Percentiles rank a stretch among this genome's conserved stretches.
Conservation (phyloP, 192 early-diverging fungal genomes). For the Coemansia sp. region DNA sequence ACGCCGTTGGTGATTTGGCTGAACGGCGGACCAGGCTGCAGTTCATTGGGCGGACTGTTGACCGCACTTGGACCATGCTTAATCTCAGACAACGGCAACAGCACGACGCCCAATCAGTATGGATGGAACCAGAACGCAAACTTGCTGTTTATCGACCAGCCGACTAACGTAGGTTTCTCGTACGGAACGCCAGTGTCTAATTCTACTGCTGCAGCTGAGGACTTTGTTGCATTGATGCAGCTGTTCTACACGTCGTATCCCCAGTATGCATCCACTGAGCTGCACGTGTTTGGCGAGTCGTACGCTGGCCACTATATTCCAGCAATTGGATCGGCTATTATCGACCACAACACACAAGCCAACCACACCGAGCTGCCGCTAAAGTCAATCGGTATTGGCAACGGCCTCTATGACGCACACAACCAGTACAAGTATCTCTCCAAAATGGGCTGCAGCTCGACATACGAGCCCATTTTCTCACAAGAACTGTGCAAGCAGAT, state of each 20-base stretch:
- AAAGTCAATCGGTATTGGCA: constrained; percentile 77
- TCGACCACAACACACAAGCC: constrained; percentile 56
- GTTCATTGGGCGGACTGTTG: constrained; percentile 66
- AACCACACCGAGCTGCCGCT: constrained; percentile 52
- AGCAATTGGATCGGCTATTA: constrained; percentile 58
- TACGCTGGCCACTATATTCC: constrained; percentile 92
- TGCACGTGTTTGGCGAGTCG: constrained; percentile 88
- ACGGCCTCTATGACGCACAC: constrained; percentile 81
- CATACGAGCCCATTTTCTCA: constrained; percentile 70
- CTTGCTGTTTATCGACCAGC: constrained; percentile 79
- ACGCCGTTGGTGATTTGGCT: constrained; percentile 77
- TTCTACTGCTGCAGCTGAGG: constrained; percentile 69
- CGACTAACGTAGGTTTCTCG: constrained; percentile 84
- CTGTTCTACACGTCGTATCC: constrained; percentile 80
- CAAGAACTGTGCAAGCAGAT: constrained; percentile 68
- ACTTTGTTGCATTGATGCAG: constrained; percentile 85
- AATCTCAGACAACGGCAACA: constrained; percentile 66
- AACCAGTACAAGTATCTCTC: constrained; percentile 79
- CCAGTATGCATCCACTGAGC: constrained; percentile 65
- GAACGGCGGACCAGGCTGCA: constrained; percentile 83
- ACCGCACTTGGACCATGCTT: constrained; percentile 84
- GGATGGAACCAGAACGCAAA: constrained; percentile 90
- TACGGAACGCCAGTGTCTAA: constrained; percentile 70
- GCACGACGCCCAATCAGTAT: constrained; percentile 66
- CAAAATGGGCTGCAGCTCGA: constrained; percentile 66